These are phyloP conservation scores for Pezicula carpinea DNA, from an alignment of 2,329 filamentous ascomycete species.

Conservation along the genomic window DNA sequence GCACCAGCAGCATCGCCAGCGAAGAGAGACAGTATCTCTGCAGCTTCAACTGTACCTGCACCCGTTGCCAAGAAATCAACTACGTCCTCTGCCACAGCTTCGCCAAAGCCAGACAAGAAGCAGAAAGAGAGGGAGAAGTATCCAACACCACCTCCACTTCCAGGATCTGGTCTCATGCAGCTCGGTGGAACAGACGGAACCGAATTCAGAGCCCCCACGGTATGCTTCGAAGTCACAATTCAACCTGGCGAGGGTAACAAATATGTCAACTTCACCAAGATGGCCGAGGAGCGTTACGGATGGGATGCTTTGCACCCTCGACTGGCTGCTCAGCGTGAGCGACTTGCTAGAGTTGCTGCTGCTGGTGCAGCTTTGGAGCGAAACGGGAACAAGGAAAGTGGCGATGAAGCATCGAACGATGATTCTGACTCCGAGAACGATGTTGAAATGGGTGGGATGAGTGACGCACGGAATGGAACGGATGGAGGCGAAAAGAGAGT, in stretches of 20 bases:
- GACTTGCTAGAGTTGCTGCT: constrained; percentile 81
- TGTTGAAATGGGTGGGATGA: constrained; percentile 76
- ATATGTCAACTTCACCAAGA: constrained; percentile 89
- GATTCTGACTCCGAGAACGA: constrained; percentile 68
- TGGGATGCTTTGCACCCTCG: constrained; percentile 92
- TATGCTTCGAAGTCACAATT: constrained; percentile 78
- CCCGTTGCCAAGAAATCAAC: constrained; percentile 32
- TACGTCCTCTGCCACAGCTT: constrained; percentile 45
- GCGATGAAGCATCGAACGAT: constrained; percentile 74
- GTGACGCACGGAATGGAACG: constrained; percentile 52
- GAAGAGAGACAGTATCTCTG: constrained; percentile 9
- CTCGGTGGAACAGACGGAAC: constrained; percentile 54
- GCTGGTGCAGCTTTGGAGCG: constrained; percentile 82
- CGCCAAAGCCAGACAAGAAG: constrained; percentile 48
- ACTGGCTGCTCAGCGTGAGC: constrained; percentile 81
- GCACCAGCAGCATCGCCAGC: constrained; percentile 14
- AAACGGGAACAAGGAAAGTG: constrained; percentile 61
- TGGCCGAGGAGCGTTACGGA: constrained; percentile 91
- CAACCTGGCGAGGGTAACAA: constrained; percentile 73
- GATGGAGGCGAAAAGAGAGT: constrained; percentile 58
- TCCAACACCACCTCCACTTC: constrained; percentile 46
- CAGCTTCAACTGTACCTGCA: constrained; percentile 19
- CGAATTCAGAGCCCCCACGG: constrained; percentile 63
- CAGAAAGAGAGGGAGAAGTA: constrained; percentile 39
- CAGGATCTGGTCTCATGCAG: constrained; percentile 60